These are phyloP conservation scores for Handroanthus guayacan DNA, from an alignment of 257 asterid species.

Conservation along the genomic window DNA sequence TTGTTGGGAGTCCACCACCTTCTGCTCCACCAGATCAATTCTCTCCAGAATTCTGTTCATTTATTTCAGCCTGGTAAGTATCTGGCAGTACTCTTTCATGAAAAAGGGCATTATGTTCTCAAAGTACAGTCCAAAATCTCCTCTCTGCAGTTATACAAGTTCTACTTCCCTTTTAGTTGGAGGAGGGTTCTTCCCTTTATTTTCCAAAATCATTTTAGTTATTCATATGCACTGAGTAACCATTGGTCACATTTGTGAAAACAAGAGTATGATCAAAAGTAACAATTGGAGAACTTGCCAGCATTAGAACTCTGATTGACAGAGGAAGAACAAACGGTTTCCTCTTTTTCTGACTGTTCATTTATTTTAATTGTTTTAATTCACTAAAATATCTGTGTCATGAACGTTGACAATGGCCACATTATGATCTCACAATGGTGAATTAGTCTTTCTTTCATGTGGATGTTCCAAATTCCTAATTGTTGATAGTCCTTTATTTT, in stretches of 20 bases:
- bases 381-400: not conserved
- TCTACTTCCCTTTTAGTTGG: not conserved
- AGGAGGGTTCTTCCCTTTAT: not conserved
- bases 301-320: not conserved
- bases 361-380: not conserved
- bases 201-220: not conserved
- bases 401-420: not conserved
- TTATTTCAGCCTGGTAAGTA: constrained; percentile 81
- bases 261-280: not conserved
- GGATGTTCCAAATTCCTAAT: constrained; percentile 1
- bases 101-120: not conserved
- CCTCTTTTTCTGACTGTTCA: not conserved
- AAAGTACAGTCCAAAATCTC: not conserved
- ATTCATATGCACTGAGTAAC: constrained; percentile 10
- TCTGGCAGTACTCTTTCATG: constrained; percentile 10
- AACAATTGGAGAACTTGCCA: not conserved
- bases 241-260: constrained; percentile 5
- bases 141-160: constrained; percentile 1
- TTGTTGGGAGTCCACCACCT: constrained; percentile 93
- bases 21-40: constrained; percentile 85
- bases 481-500: not conserved
- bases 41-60: constrained; percentile 65
- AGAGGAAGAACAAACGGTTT: no score
- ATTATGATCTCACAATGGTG: not conserved
- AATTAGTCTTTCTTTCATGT: not conserved